Evolutionary conservation across 1,139 yeast species (phyloP).

Genomic region (Sporopachydermia cereana): DNA sequence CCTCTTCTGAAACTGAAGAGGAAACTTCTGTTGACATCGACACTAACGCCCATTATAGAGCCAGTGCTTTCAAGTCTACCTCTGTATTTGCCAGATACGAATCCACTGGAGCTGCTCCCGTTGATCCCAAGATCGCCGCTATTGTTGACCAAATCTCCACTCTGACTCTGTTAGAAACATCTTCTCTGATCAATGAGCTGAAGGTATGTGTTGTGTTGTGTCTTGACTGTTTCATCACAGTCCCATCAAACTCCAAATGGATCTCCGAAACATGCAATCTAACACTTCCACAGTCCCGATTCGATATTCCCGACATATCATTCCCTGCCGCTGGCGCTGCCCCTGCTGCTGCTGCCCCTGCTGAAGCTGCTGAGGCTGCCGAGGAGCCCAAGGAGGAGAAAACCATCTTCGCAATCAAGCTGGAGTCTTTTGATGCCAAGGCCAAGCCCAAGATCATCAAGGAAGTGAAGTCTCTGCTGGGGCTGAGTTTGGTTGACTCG

Average conservation of each 20-base stretch:
- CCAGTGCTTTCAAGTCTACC: neutral
- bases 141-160: slow-evolving; percentile 89
- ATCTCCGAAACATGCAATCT: too few species aligned
- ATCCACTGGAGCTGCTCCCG: slow-evolving; percentile 43
- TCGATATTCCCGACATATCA: slow-evolving; percentile 88
- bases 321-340: slow-evolving; percentile 64
- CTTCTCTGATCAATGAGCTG: slow-evolving; percentile 70
- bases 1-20: too few species aligned
- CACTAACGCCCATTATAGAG: neutral
- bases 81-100: slow-evolving; percentile 29
- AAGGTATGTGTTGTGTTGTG: slow-evolving; percentile 27
- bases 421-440: slow-evolving; percentile 90
- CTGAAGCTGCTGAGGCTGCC: slow-evolving; percentile 63
- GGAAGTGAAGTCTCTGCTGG: slow-evolving; percentile 87
- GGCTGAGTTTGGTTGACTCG: slow-evolving; percentile 88
- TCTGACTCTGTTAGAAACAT: slow-evolving; percentile 82
- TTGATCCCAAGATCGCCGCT: slow-evolving; percentile 76
- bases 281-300: slow-evolving; percentile 38
- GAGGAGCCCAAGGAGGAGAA: slow-evolving; percentile 82
- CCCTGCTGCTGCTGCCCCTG: slow-evolving; percentile 57
- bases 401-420: slow-evolving; percentile 83
- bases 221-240: neutral
- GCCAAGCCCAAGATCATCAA: slow-evolving; percentile 95
- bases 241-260: slow-evolving; percentile 3
- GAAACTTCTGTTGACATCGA: too few species aligned